Evolutionary conservation across 108 stramenopile species (phyloP), one percentile per base, ranked within the genome.

Genomic region (Cyclotella sp.): DNA sequence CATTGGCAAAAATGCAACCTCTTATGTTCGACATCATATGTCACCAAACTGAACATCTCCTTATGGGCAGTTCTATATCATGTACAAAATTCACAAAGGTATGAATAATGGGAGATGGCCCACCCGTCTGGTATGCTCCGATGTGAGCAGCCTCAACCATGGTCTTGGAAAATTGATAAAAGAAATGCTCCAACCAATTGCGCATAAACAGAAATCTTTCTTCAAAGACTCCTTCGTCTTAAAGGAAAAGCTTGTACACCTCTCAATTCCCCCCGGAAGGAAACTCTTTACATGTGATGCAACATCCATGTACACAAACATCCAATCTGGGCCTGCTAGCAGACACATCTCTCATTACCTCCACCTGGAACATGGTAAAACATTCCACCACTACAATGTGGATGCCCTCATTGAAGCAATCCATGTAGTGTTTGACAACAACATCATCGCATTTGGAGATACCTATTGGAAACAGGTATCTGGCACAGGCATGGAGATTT

Each of bases 281-380:
- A 11, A 15, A 0, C 40, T 81, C 19, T 81, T 81, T 42, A 62
- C 74, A 0, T n/a, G 29, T 19, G 79, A 75, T 43, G 79, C 79
- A 5, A 29, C n/a, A 0, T 29, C 68, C 16, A 81, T 81, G 80
- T 81, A 81, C 68, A 70, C 80, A 14, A 70, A 76, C 46, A 81
- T 81, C 22, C n/a, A n/a, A n/a, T n/a, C n/a, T n/a, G n/a, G n/a
- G n/a, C n/a, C n/a, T n/a, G n/a, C n/a, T n/a, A n/a, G n/a, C n/a
- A n/a, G n/a, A n/a, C n/a, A n/a, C n/a, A n/a, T n/a, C n/a, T n/a
- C n/a, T n/a, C n/a, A n/a, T n/a, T n/a, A n/a, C n/a, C n/a, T n/a
- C n/a, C n/a, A n/a, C n/a, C n/a, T n/a, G n/a, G n/a, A n/a, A n/a
- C n/a, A n/a, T n/a, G n/a, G n/a, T n/a, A n/a, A n/a, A n/a, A n/a